These are phyloP conservation scores for Malbranchea zuffiana DNA, from an alignment of 2,329 filamentous ascomycete species.

Conservation along the genomic window DNA sequence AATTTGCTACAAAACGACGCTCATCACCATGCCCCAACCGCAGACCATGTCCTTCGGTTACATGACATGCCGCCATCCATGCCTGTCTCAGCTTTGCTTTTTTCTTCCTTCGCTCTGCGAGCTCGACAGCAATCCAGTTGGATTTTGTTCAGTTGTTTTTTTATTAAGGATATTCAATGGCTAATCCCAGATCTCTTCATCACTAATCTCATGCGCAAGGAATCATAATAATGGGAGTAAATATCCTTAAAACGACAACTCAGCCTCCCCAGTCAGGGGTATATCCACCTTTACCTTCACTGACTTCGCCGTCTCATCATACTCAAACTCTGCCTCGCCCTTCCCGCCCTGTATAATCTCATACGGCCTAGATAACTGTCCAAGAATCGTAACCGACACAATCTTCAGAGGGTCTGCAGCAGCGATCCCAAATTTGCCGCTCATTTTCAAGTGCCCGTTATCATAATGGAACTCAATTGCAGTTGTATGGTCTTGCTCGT, in stretches of 20 bases:
- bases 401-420: slow-evolving; percentile 30
- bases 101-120: no score
- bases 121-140: no score
- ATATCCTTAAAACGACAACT: slow-evolving; percentile 6
- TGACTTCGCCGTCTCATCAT: slow-evolving; percentile 6
- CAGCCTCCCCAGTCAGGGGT: slow-evolving; percentile 8
- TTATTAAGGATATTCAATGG: no score
- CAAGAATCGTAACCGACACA: slow-evolving; percentile 43
- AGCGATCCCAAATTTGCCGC: slow-evolving; percentile 13
- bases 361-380: slow-evolving; percentile 15
- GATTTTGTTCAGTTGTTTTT: no score
- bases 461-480: slow-evolving; percentile 49
- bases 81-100: no score
- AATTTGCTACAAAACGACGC: no score
- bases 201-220: no score
- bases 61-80: no score
- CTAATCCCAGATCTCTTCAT: no score
- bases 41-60: no score
- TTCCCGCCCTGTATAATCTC: neutral
- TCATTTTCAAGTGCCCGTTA: slow-evolving; percentile 27
- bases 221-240: no score
- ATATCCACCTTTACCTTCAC: slow-evolving; percentile 7
- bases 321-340: slow-evolving; percentile 3
- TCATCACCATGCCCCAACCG: no score
- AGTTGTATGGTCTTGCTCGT: slow-evolving; percentile 47